Base-by-base conservation (phyloP, 2,329 filamentous ascomycete species). In the Diaporthe vaccinii region DNA sequence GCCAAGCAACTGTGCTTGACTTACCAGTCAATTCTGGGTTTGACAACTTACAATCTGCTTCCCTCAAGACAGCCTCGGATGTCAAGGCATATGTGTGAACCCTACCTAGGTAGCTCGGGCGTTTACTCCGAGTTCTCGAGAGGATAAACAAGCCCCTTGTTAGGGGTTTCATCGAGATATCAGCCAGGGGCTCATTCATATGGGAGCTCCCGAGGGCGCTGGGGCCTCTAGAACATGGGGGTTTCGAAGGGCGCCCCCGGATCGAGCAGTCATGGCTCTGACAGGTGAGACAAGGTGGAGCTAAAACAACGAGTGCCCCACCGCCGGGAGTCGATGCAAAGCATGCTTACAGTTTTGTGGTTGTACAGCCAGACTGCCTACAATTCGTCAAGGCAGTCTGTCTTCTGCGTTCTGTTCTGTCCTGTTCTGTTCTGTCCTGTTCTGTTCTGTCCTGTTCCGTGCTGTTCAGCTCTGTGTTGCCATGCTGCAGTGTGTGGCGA, bases 201-300 rank as follows among this genome's bases (percentile, higher is more conserved):
- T 68, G 62, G 62, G 62, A 68, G 62, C 62, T 68, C 62, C 62
- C 62, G 62, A 36, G 31, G 59, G 62, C 20, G 62, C 62, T 68
- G 65, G 41, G 61, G 61, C 61, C 41, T 41, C 14, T n/a, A 25
- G 59, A n/a, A 39, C n/a, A 44, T 31, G 41, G 28, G 12, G 53
- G 65, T 53, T 68, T 41, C 46, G 65, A 68, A 39, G 34, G 31
- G 39, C n/a, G 49, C 46, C 46, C 31, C 62, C 62, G 44, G 28
- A 36, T 51, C 31, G 44, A 51, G 62, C 62, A 51, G 28, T 31
- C 22, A 68, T 68, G 62, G 46, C 62, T 36, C 46, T 68, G 62
- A 68, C 62, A 68, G 62, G 62, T 68, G 62, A 68, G 62, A 68
- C 46, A 22, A 22, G 46, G 49, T 39, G 65, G 65, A 41, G 65